Evolutionary conservation across 805 yeast species (phyloP).

Genomic region (Kodamaea restingae): DNA sequence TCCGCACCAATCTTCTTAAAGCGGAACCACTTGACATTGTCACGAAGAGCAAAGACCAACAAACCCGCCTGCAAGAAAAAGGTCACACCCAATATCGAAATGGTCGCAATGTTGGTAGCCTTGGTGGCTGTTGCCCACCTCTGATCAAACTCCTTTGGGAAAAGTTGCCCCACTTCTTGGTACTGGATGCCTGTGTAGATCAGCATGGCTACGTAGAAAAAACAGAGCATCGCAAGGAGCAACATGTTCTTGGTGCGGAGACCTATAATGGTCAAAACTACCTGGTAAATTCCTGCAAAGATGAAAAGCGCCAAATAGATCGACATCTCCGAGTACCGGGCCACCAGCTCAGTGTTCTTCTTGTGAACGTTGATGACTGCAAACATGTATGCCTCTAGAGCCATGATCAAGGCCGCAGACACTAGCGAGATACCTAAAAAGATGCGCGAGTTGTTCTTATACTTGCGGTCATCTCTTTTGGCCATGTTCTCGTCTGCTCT

Average conservation of each 20-base stretch:
- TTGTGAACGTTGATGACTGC: constrained; percentile 36
- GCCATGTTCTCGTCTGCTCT: background rate
- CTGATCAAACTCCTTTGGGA: constrained; percentile 17
- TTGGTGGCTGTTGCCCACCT: constrained; percentile 30
- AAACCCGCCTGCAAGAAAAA: constrained; percentile 28
- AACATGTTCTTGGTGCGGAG: constrained; percentile 37
- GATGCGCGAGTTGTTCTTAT: constrained; percentile 8
- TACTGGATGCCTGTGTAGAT: constrained; percentile 46
- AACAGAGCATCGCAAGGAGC: constrained; percentile 34
- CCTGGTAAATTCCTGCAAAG: constrained; percentile 43
- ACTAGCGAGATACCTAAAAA: constrained; percentile 29
- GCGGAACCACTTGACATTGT: constrained; percentile 44
- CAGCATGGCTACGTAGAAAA: constrained; percentile 41
- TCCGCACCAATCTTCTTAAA: constrained; percentile 49
- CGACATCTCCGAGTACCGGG: constrained; percentile 26
- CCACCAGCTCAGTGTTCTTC: constrained; percentile 15
- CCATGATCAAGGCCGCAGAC: constrained; percentile 32
- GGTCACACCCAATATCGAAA: constrained; percentile 36
- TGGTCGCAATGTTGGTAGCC: constrained; percentile 42
- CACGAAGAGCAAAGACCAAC: constrained; percentile 29
- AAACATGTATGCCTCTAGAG: constrained; percentile 37
- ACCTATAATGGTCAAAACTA: constrained; percentile 36
- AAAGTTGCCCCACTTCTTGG: constrained; percentile 27
- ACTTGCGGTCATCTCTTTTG: constrained; percentile 8
- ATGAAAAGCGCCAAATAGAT: constrained; percentile 47